Evolutionary conservation across 768 basidiomycete species (phyloP), one percentile per base, ranked within the genome.

Genomic region (Auricularia sp.): DNA sequence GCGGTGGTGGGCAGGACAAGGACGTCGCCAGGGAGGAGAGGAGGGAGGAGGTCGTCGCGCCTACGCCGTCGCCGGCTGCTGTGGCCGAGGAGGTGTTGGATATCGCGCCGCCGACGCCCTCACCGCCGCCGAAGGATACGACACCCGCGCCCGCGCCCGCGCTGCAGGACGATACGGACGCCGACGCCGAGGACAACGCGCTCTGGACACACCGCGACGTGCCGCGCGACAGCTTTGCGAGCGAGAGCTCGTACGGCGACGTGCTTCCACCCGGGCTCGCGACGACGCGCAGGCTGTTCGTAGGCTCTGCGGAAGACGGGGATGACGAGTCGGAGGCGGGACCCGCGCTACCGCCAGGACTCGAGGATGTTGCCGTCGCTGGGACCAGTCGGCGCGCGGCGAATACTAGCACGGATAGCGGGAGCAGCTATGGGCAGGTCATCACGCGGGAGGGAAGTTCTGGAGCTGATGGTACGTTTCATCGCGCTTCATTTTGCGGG

Each of bases 1-100:
- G 81, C 34, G 56, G 56, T 10, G 54, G 29, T 10, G 24, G 47
- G 21, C 16, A 51, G 47, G 47, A 51, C 11, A 51, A 51, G 11
- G 47, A 18, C 47, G 24, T 8, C 13, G 29, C 21, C 3, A 59
- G 33, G 56, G 56, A 59, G 56, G 56, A 29, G 24, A n/a, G 16
- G 3, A n/a, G 56, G 11, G 56, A 59, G 34, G 56, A 59, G 34
- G 56, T 34, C 14, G 56, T 59, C 13, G 56, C 13, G 56, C 16
- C 13, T 18, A 18, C 24, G 39, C 39, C 39, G 39, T 39, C 39
- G 39, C 39, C 39, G 21, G 56, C 21, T 14, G 29, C 56, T 7
- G 24, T 4, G 8, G 56, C 29, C 5, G 34, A 35, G 29, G 21
- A 24, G 13, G 56, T 59, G 16, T 7, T 59, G 11, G 56, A 59